Conservation (phyloP, 2,329 filamentous ascomycete genomes). For the Fusarium guadeloupense region DNA sequence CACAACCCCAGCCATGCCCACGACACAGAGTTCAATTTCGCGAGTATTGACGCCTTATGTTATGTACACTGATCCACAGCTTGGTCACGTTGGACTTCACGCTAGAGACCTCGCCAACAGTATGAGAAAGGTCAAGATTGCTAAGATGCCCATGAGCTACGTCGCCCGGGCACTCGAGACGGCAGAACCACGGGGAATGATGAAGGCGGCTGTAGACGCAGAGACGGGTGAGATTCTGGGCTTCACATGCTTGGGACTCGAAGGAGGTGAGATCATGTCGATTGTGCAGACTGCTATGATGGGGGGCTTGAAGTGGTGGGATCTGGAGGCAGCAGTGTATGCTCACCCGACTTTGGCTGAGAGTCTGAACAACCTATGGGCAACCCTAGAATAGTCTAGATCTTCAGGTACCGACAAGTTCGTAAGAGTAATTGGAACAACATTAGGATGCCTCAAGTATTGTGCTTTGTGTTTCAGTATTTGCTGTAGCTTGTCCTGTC, state of each 20-base stretch:
- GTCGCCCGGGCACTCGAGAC: slow-evolving; percentile 62
- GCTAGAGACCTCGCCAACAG: slow-evolving; percentile 48
- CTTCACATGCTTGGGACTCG: slow-evolving; percentile 61
- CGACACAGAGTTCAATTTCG: slow-evolving; percentile 37
- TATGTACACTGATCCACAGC: slow-evolving; percentile 63
- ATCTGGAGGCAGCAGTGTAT: slow-evolving; percentile 57
- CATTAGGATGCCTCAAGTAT: slow-evolving; percentile 27
- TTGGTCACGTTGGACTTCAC: slow-evolving; percentile 61
- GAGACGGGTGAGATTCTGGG: slow-evolving; percentile 60
- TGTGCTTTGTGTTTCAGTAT: slow-evolving; percentile 6
- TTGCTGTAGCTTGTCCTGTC: slow-evolving; percentile 18
- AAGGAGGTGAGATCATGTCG: slow-evolving; percentile 64
- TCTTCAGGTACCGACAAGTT: not conserved
- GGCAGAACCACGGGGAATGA: slow-evolving; percentile 60
- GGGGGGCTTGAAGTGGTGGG: slow-evolving; percentile 56
- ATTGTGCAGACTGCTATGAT: slow-evolving; percentile 64
- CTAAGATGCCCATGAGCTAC: slow-evolving; percentile 61
- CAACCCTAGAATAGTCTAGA: slow-evolving; percentile 47
- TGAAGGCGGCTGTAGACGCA: slow-evolving; percentile 61
- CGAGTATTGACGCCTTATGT: slow-evolving; percentile 56
- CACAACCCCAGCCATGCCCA: slow-evolving; percentile 41
- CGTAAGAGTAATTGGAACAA: not conserved
- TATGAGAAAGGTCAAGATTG: slow-evolving; percentile 52
- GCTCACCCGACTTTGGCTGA: slow-evolving; percentile 62
- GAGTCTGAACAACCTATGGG: slow-evolving; percentile 62